Evolutionary conservation across 352 stramenopile species (phyloP), one percentile per base, ranked within the genome.

Genomic region (Peronospora farinosa): DNA sequence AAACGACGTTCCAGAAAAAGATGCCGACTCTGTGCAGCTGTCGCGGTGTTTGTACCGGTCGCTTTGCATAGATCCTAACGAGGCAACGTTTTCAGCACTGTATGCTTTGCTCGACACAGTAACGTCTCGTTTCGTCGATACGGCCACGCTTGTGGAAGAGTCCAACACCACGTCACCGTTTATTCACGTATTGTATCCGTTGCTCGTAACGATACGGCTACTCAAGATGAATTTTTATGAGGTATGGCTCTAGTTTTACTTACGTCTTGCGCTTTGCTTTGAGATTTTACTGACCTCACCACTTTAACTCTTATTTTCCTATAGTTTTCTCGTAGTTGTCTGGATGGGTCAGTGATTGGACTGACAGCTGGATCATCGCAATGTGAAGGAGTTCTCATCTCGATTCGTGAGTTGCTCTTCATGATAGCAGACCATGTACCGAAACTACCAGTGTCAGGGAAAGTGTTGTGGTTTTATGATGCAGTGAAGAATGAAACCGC

Each of bases 201-300:
- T 89, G 9, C 53, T 92, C 7, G 74, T 92, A 16, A 74, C 74
- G 12, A 63, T 91, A 38, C 73, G 77, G 15, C 40, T 95, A 7
- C 54, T 95, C 10, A 95, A 95, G 45, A 53, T 92, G 4, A 95
- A 95, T 62, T 87, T 95, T 38, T 95, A 91, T 25, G 84, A 95
- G 77, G 82, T 92, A 65, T 46, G 67, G 28, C 31, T 10, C 3
- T 9, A 32, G 30, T 2, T 42, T 21, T 23, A 10, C 48, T 19
- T 58, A 13, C 16, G 9, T 31, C 23, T 23, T 37, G 17, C 31
- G 12, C 49, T 33, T 15, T 30, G 33, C 3, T 41, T 11, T 19
- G 19, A 19, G 8, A 37, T 43, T 25, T 31, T 39, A 47, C 30
- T 56, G 10, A 51, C 31, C 16, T 12, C 16, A 43, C 2, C 54